Conservation (phyloP, 495 filamentous ascomycete species). For the Penicillium atrosanguineum region DNA sequence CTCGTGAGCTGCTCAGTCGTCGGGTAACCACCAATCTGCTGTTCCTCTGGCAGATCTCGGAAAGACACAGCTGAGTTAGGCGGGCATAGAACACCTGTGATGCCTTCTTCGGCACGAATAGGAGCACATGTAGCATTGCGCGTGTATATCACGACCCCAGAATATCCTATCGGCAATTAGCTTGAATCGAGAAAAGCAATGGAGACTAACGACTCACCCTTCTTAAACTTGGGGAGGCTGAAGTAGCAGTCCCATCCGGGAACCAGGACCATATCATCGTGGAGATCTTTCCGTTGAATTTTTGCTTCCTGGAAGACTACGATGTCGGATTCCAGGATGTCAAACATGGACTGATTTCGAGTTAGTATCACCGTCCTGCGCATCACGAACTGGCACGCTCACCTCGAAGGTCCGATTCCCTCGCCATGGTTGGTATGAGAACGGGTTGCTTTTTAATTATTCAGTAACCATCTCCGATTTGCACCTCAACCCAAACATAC, state of each 20-base stretch:
- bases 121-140: slow-evolving; percentile 85
- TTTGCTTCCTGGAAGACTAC: slow-evolving; percentile 95
- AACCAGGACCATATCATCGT: slow-evolving; percentile 94
- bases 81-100: slow-evolving; percentile 76
- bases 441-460: slow-evolving; percentile 68
- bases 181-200: neutral
- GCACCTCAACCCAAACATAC: slow-evolving; percentile 39
- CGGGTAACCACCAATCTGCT: slow-evolving; percentile 92
- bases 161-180: slow-evolving; percentile 66
- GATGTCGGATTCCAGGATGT: slow-evolving; percentile 89
- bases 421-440: slow-evolving; percentile 93
- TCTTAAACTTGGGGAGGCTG: slow-evolving; percentile 88
- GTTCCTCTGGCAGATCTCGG: slow-evolving; percentile 69
- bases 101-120: slow-evolving; percentile 89
- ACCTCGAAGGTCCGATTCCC: slow-evolving; percentile 81
- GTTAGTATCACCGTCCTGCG: neutral
- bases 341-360: slow-evolving; percentile 74
- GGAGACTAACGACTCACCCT: slow-evolving; percentile 50
- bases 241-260: slow-evolving; percentile 97
- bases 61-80: slow-evolving; percentile 75
- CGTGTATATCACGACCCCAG: slow-evolving; percentile 93
- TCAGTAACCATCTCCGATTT: neutral
- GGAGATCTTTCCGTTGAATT: slow-evolving; percentile 90
- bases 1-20: slow-evolving; percentile 59
- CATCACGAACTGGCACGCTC: slow-evolving; percentile 5